Base-by-base conservation (phyloP, 1,139 yeast genomes). In the Protomyces inouyei region DNA sequence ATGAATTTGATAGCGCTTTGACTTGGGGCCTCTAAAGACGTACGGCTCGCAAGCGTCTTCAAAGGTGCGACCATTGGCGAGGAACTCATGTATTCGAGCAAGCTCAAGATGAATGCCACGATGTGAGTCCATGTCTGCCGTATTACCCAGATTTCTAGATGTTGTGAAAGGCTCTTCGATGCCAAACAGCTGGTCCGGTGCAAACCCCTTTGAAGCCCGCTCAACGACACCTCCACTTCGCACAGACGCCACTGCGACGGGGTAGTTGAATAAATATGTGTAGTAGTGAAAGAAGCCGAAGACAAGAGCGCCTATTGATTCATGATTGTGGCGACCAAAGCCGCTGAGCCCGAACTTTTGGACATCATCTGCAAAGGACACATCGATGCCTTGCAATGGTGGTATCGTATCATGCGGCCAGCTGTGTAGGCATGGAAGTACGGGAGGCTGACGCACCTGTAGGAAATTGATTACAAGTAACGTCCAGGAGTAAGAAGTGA, bases 401-500 rank as follows among this genome's bases (percentile, higher is more conserved):
- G 40, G 55, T 10, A 66, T 61, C 32, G 53, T 36, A 18, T 60
- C 67, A 21, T 43, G 64, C 10, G 61, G 69, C 46, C 66, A 55
- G 21, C 64, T 55, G 40, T 70, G 72, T 35, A 70, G 60, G n/a
- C 66, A 48, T 16, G 72, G 72, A 9, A 71, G 60, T 18, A 71
- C 56, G 9, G 72, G 72, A 8, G 71, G 70, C 25, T 57, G 55
- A 9, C 71, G 67, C 38, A 66, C 60, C 53, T 71, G 72, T 28
- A 71, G 64, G 60, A 68, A 71, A 52, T 70, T 70, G 53, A 71
- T 68, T 52, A 71, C 67, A 65, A 71, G 57, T 46, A 72, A 68
- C 4, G 70, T 67, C 72, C 72, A 70, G 21, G 72, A 69, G 52
- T 71, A 71, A n/a, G 72, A 70, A 23, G 72, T 68, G 28, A 71